These are phyloP conservation scores for Globisporangium paroecandrum DNA, from an alignment of 352 stramenopile species.

Conservation along the genomic window DNA sequence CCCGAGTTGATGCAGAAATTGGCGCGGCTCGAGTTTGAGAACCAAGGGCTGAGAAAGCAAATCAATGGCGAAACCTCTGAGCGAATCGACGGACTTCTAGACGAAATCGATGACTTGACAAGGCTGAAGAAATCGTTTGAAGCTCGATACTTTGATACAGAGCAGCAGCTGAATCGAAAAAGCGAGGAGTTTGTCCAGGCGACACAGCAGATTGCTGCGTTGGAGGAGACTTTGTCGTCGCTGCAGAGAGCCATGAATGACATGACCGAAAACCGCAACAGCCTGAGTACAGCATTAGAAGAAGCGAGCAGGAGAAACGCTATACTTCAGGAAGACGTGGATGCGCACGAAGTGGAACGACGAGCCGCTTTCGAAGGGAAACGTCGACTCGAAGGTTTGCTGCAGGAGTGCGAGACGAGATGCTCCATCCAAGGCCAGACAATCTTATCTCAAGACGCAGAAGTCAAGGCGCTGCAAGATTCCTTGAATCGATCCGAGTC, in stretches of 20 bases:
- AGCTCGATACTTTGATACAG: conserved; percentile 57
- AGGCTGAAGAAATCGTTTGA: conserved; percentile 76
- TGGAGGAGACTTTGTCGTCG: background rate
- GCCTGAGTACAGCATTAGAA: background rate
- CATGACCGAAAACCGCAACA: conserved; percentile 1
- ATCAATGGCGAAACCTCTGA: conserved; percentile 50
- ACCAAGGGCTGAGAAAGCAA: conserved; percentile 43
- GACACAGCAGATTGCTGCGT: conserved; percentile 5
- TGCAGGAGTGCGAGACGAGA: background rate
- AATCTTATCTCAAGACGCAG: background rate
- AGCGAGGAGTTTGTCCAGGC: conserved; percentile 13
- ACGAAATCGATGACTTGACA: conserved; percentile 52
- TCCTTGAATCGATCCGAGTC: background rate
- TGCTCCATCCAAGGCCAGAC: background rate
- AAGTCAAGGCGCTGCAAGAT: background rate
- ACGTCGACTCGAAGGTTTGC: background rate
- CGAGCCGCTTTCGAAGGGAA: background rate
- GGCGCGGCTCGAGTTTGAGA: conserved; percentile 53
- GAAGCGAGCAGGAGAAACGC: background rate
- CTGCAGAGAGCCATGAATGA: background rate
- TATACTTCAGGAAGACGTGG: conserved; percentile 4
- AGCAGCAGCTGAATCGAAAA: conserved; percentile 19
- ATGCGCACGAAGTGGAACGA: conserved; percentile 2
- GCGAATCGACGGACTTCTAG: conserved; percentile 48
- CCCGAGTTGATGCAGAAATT: conserved; percentile 67